Conservation (phyloP, 768 basidiomycete species). For the Cystofilobasidium macerans region DNA sequence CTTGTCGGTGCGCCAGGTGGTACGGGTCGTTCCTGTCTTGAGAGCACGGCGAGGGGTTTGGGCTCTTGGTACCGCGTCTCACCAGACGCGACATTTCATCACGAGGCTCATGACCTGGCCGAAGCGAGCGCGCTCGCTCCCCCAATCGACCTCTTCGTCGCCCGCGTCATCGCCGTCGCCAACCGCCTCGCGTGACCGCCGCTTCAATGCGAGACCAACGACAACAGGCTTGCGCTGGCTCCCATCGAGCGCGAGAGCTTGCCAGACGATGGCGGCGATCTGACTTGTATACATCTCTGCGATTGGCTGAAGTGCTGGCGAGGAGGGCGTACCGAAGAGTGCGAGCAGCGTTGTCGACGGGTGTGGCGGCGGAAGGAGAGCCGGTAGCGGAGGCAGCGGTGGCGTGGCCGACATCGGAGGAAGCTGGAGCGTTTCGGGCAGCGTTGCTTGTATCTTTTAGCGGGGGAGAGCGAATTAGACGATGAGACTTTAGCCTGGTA, state of each 20-base stretch:
- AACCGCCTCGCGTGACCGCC: neutral
- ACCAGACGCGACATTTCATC: conserved; percentile 7
- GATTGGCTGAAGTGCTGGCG: conserved; percentile 57
- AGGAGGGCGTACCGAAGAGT: conserved; percentile 61
- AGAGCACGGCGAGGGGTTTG: neutral
- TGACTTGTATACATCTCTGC: conserved; percentile 76
- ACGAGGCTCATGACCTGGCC: conserved; percentile 11
- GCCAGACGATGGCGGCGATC: conserved; percentile 74
- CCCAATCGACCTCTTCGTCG: conserved; percentile 3
- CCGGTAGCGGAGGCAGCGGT: neutral
- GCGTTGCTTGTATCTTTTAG: conserved; percentile 34
- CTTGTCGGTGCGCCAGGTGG: neutral
- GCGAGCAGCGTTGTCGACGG: conserved; percentile 65
- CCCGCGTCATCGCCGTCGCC: neutral
- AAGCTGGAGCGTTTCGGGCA: conserved; percentile 29
- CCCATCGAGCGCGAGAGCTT: conserved; percentile 42
- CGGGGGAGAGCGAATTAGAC: neutral
- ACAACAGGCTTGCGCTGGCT: conserved; percentile 52
- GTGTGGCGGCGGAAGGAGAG: conserved; percentile 31
- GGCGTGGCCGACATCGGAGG: conserved; percentile 6
- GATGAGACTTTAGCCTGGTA: too few species aligned
- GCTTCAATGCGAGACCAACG: conserved; percentile 59
- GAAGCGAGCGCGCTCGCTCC: neutral
- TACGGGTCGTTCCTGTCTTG: neutral
- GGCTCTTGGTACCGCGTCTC: neutral